phyloP scores from a whole-genome alignment of 2,329 filamentous ascomycete genomes.

The Penicillium sp. region DNA sequence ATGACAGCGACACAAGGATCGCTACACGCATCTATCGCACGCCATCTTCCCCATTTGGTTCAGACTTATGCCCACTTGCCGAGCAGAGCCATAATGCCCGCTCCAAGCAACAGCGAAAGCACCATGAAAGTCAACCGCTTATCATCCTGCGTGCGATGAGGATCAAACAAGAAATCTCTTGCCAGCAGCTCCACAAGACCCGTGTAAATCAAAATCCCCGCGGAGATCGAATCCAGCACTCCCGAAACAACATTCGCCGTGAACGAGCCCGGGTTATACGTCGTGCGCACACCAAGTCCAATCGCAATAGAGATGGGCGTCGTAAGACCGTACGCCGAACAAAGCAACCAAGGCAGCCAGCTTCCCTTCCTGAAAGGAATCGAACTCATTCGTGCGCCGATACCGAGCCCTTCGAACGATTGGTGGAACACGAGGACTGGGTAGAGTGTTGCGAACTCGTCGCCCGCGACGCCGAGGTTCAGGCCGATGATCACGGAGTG shows the following conservation, averaged over 20 bases:
- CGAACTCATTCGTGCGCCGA: conserved; percentile 59
- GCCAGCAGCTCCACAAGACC: conserved; percentile 52
- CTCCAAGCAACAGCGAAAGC: conserved; percentile 40
- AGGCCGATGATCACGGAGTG: conserved; percentile 64
- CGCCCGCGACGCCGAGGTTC: conserved; percentile 58
- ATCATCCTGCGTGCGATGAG: conserved; percentile 41
- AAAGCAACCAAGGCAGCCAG: conserved; percentile 53
- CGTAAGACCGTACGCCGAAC: conserved; percentile 50
- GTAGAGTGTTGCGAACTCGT: conserved; percentile 59
- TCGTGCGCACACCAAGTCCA: conserved; percentile 49
- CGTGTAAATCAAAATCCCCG: conserved; percentile 53
- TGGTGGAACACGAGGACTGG: conserved; percentile 64
- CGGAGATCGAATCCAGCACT: conserved; percentile 48
- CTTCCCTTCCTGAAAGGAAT: conserved; percentile 50
- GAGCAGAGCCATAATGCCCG: conserved; percentile 49
- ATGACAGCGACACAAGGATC: neutral
- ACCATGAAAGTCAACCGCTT: conserved; percentile 45
- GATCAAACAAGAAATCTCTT: conserved; percentile 52
- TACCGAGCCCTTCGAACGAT: conserved; percentile 62
- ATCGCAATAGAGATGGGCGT: conserved; percentile 52
- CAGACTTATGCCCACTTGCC: conserved; percentile 50
- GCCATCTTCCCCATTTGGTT: neutral
- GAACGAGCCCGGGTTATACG: conserved; percentile 43
- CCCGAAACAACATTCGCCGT: conserved; percentile 48
- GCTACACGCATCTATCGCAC: neutral